phyloP scores from a whole-genome alignment of 768 basidiomycete genomes.

The Russula griseocarnosa region DNA sequence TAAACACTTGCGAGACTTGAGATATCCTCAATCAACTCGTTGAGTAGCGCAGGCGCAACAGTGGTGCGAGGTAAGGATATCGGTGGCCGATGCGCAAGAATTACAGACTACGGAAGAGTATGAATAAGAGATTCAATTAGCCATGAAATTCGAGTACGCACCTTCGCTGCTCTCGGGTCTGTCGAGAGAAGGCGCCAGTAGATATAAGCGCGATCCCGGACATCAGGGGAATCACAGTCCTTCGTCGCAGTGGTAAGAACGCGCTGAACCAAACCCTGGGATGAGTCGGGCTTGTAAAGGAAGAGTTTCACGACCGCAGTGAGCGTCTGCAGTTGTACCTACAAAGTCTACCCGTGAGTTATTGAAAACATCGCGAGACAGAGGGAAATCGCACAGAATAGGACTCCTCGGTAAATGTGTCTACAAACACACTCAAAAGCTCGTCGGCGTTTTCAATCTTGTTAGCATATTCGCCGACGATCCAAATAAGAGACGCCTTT shows the following conservation, averaged over 20 bases:
- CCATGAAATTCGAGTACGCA: slow-evolving; percentile 32
- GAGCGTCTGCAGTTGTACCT: slow-evolving; percentile 69
- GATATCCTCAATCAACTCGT: slow-evolving; percentile 88
- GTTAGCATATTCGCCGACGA: slow-evolving; percentile 96
- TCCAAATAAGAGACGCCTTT: slow-evolving; percentile 97
- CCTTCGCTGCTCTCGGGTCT: slow-evolving; percentile 94
- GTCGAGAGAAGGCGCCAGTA: slow-evolving; percentile 96
- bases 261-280: slow-evolving; percentile 89
- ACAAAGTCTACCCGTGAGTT: background rate
- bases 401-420: slow-evolving; percentile 89
- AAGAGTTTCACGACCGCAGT: slow-evolving; percentile 97
- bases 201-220: slow-evolving; percentile 94
- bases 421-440: slow-evolving; percentile 83
- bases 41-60: slow-evolving; percentile 79
- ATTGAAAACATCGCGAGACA: background rate
- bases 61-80: slow-evolving; percentile 91
- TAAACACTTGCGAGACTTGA: slow-evolving; percentile 91
- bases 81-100: slow-evolving; percentile 86
- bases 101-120: slow-evolving; percentile 58
- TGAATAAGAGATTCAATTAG: background rate
- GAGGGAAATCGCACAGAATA: slow-evolving; percentile 60
- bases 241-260: slow-evolving; percentile 93
- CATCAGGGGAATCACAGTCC: slow-evolving; percentile 94
- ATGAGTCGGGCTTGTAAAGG: slow-evolving; percentile 89
- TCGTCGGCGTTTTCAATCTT: slow-evolving; percentile 93